Percentiles rank a stretch among this genome's conserved stretches.
phyloP scores from a whole-genome alignment of 805 yeast genomes.

The Lipomyces kockii region DNA sequence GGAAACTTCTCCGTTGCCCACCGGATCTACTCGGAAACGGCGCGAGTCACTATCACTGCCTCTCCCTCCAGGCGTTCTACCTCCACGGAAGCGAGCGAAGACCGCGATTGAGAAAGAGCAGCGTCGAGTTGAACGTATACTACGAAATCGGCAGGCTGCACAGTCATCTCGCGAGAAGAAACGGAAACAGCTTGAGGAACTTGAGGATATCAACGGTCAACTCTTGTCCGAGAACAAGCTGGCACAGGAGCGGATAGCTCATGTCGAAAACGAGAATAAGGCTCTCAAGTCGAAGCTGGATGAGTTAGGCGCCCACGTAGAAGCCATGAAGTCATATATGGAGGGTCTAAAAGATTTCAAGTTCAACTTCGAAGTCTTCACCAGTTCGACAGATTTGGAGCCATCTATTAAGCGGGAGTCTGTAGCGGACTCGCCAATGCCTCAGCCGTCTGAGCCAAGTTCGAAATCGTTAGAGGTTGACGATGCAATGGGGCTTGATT shows the following conservation, averaged over 20 bases:
- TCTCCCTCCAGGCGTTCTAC: slow-evolving; percentile 57
- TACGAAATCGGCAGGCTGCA: slow-evolving; percentile 95
- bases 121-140: slow-evolving; percentile 87
- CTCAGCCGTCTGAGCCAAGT: not conserved
- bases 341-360: slow-evolving; percentile 5
- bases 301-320: slow-evolving; percentile 13
- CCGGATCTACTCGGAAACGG: slow-evolving; percentile 37
- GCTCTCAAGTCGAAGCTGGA: slow-evolving; percentile 24
- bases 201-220: slow-evolving; percentile 53
- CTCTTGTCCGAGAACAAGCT: slow-evolving; percentile 26
- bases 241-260: slow-evolving; percentile 16
- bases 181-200: slow-evolving; percentile 84
- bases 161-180: slow-evolving; percentile 97
- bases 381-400: not conserved
- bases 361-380: not conserved
- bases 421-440: not conserved
- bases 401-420: not conserved
- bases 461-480: not conserved
- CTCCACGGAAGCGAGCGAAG: slow-evolving; percentile 96
- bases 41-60: slow-evolving; percentile 44
- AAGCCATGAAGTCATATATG: slow-evolving; percentile 17
- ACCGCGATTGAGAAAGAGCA: slow-evolving; percentile 97
- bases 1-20: not conserved
- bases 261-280: slow-evolving; percentile 30
- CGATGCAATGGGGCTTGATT: not conserved